These are phyloP conservation scores for Nemania sp. DNA, from an alignment of 2,329 filamentous ascomycete genomes.

Conservation along the genomic window DNA sequence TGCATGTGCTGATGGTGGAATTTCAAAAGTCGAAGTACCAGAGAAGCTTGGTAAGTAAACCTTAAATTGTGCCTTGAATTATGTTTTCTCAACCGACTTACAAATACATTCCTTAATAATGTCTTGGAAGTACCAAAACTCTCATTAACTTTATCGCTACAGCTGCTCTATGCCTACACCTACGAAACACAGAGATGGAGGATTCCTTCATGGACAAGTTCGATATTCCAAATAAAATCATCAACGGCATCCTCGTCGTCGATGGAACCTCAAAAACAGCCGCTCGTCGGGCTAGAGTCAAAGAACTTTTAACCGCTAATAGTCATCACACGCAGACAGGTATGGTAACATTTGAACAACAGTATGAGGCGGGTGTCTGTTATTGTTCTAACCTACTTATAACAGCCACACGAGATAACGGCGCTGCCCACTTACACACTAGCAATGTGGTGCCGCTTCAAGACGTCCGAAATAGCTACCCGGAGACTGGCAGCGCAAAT, in stretches of 20 bases:
- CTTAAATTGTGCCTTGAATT: not conserved
- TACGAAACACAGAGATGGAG: not conserved
- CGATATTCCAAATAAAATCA: conserved; percentile 25
- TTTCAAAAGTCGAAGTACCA: not conserved
- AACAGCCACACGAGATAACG: not conserved
- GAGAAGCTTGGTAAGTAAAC: conserved; percentile 20
- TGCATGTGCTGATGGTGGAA: not conserved
- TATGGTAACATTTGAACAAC: not conserved
- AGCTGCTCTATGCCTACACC: conserved; percentile 1
- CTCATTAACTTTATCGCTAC: not conserved
- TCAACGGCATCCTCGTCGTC: conserved; percentile 42
- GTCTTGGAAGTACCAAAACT: not conserved
- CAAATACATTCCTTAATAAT: not conserved
- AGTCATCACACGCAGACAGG: not conserved
- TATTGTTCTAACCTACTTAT: not conserved
- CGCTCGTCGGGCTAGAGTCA: conserved; percentile 11
- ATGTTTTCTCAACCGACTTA: not conserved
- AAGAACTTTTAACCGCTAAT: not conserved
- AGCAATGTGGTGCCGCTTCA: not conserved
- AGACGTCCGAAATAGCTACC: not conserved
- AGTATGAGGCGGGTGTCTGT: not conserved
- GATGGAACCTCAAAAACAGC: conserved; percentile 42
- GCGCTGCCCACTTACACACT: not conserved
- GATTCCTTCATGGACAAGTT: conserved; percentile 36
- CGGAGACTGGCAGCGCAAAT: not conserved